Evolutionary conservation across 2,329 filamentous ascomycete species (phyloP), one percentile per base, ranked within the genome.

Genomic region (Podosphaera leucotricha): DNA sequence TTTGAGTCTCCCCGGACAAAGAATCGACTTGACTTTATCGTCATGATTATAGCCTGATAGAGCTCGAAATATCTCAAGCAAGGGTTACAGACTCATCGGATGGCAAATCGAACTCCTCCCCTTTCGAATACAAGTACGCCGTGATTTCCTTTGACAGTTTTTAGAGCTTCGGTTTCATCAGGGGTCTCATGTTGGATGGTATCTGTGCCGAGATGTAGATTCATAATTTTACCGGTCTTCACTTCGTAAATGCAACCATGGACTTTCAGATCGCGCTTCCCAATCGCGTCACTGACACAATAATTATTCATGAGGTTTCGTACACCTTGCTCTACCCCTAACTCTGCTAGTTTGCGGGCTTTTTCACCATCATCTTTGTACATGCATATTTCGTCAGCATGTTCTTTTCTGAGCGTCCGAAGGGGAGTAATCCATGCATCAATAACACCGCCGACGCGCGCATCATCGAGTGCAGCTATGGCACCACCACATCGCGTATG

Each of bases 221-320:
- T 66, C 35, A 59, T 58, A 43, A 73, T 59, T 47, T 62, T 62
- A 11, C 70, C 70, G 18, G 55, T 60, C 5, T 53, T 61, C 43
- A 73, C 61, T 50, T 90, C 77, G 58, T 82, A 87, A 13, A 92
- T 65, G 44, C 77, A 66, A n/a, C 81, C 83, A 58, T 90, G 81
- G 5, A 92, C 70, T 60, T 77, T 64, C 37, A 92, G 60, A 1
- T 77, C 79, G 22, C 80, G 66, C 53, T 83, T 75, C 50, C 65
- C 60, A 47, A 85, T 72, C 21, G 80, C 82, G 48, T 81, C 76
- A 54, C 75, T 67, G 24, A 92, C 69, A 20, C 71, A 69, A 42
- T 68, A 65, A 60, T 84, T 85, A 56, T 73, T 67, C 64, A 77
- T 71, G 46, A 90, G 61, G 18, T 73, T 69, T 51, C 74, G 65